These are phyloP conservation scores for Leccinum subgranulosum DNA, from an alignment of 768 basidiomycete species.

Conservation along the genomic window DNA sequence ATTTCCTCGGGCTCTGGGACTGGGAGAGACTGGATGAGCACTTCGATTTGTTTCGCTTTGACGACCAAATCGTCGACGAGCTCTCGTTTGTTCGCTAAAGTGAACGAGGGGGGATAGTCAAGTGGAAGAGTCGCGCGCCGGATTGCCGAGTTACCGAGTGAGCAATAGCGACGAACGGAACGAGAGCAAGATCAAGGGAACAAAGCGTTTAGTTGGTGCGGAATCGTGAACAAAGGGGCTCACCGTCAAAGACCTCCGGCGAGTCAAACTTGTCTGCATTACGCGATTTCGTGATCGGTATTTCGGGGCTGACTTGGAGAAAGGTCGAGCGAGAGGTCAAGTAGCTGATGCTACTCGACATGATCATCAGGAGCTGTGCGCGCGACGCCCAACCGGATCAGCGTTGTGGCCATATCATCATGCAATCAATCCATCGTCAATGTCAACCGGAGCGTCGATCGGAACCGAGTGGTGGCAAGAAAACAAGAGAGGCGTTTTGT, in stretches of 20 bases:
- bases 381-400: not conserved
- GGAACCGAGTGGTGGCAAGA: not conserved
- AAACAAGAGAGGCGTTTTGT: not conserved
- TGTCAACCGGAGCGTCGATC: not conserved
- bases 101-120: not conserved
- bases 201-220: not conserved
- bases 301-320: slow-evolving; percentile 68
- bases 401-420: not conserved
- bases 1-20: slow-evolving; percentile 74
- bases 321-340: slow-evolving; percentile 76
- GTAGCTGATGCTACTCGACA: slow-evolving; percentile 80
- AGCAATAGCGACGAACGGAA: not conserved
- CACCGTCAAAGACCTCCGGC: slow-evolving; percentile 75
- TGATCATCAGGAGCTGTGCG: slow-evolving; percentile 79
- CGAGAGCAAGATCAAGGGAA: not conserved
- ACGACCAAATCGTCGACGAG: slow-evolving; percentile 78
- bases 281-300: slow-evolving; percentile 83
- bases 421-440: not conserved
- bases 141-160: not conserved
- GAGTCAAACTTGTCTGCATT: slow-evolving; percentile 69
- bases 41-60: slow-evolving; percentile 89
- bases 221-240: not conserved
- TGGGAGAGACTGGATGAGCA: slow-evolving; percentile 76
- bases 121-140: not conserved
- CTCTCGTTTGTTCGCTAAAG: slow-evolving; percentile 76